A percentile compares a stretch with the other conserved stretches of the same genome.
phyloP scores from a whole-genome alignment of 441 rosid species.

The Pelargonium citronellum region DNA sequence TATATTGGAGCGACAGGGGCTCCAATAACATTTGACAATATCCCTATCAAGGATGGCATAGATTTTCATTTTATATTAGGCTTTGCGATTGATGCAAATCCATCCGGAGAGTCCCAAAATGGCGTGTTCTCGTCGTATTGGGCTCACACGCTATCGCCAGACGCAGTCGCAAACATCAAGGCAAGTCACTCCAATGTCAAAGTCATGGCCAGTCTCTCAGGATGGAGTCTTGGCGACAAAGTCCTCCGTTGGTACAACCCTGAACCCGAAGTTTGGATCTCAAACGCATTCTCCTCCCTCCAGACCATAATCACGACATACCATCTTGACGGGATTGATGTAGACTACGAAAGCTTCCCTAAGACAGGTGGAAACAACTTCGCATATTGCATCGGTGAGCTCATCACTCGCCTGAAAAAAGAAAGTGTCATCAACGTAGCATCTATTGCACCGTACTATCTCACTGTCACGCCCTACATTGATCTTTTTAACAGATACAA shows the following conservation, averaged over 20 bases:
- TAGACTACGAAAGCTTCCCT: slow-evolving; percentile 49
- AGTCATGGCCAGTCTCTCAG: slow-evolving; percentile 45
- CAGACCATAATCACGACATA: slow-evolving; percentile 26
- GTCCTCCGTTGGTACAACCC: slow-evolving; percentile 44
- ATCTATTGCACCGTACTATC: slow-evolving; percentile 40
- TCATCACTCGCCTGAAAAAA: slow-evolving; percentile 37
- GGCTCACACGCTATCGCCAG: slow-evolving; percentile 31
- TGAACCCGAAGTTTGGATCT: slow-evolving; percentile 31
- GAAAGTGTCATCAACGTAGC: slow-evolving; percentile 32
- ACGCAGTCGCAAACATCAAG: slow-evolving; percentile 30
- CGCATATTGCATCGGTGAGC: slow-evolving; percentile 45
- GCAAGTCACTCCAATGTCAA: slow-evolving; percentile 34
- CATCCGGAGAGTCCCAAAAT: slow-evolving; percentile 35
- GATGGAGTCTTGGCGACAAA: slow-evolving; percentile 39
- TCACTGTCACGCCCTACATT: slow-evolving; percentile 28
- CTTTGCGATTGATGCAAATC: slow-evolving; percentile 43
- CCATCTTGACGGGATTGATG: slow-evolving; percentile 50
- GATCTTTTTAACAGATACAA: slow-evolving; percentile 31
- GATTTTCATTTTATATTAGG: slow-evolving; percentile 44
- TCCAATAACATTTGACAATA: slow-evolving; percentile 30
- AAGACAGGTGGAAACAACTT: slow-evolving; percentile 21
- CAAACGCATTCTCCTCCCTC: slow-evolving; percentile 43
- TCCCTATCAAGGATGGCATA: slow-evolving; percentile 33
- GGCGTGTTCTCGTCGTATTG: slow-evolving; percentile 43
- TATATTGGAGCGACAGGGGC: slow-evolving; percentile 50